Evolutionary conservation across 2,329 filamentous ascomycete species (phyloP), one percentile per base, ranked within the genome.

Genomic region (Cercospora brassicicola): DNA sequence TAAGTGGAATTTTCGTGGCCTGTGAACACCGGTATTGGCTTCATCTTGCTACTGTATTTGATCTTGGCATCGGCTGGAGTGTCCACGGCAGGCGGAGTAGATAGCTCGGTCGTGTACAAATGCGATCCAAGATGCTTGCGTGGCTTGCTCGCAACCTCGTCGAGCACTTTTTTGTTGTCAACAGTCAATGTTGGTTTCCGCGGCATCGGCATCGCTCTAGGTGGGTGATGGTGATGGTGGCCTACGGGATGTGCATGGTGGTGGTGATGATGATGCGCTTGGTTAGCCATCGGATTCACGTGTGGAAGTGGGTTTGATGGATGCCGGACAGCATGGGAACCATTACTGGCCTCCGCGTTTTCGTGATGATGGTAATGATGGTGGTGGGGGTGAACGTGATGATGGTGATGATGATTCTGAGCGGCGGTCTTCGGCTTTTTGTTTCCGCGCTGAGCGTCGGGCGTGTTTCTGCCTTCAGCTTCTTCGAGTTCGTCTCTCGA

Each of bases 1-100:
- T 96, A 88, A 0, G 92, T 96, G 77, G 93, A 96, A 74, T 98
- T 98, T 73, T 94, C 90, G 68, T 92, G 91, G 55, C 87, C 89
- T 71, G 90, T 82, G 48, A 94, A 92, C 69, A 88, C 87, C 0
- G 94, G 94, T 1, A 97, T 83, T 0, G 91, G 91, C 63, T 86
- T 89, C 0, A 91, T 92, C 30, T 82, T 86, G 23, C 85, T 86
- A 4, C 82, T 84, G 71, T 87, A 89, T 48, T 86, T 84, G 69
- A 87, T 85, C 70, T 86, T 87, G 64, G 84, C 81, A 72, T 85
- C 84, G 28, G 81, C 71, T 11, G 78, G 76, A 1, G 79, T 79
- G 26, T 73, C 72, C 9, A 70, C 68, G 9, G 73, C 69, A 8
- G 71, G 64, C 1, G 83, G 83, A 4, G 83, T 74, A 2, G 82